Base-by-base conservation (phyloP, 306 rosid species). In the Vicia sativa region DNA sequence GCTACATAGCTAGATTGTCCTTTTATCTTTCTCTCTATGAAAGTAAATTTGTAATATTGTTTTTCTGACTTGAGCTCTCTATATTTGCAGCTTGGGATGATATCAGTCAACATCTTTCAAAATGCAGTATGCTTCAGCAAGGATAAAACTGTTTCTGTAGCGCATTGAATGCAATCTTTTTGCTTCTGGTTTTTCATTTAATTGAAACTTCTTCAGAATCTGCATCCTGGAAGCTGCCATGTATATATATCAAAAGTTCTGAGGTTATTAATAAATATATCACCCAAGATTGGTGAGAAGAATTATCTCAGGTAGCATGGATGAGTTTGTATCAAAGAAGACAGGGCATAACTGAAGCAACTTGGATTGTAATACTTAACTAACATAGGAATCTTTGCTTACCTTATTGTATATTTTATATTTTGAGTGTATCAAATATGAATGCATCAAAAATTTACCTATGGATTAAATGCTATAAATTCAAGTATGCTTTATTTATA, bases 21-120 rank as follows among this genome's bases (percentile, higher is more conserved):
- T 60, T 37, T 38, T 38, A 9, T 37, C 66, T 62, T 41, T 49
- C 19, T 48, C 19, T 59, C 44, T 37, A 26, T 42, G 16, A 8
- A 19, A 39, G 63, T 55, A 52, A 67, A 57, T 10, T 62, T 68
- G 34, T 42, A 25, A 56, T 53, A 57, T 46, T 44, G 45, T 25
- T 68, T 41, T 53, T 66, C 48, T 76, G 76, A 55, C 77, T 68
- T 77, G 70, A 65, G 55, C 45, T 16, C 53, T 62, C 53, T 62
- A 50, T 71, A 45, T 59, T 55, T 68, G 73, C 95, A 93, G 98
- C 87, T 37, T 90, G 93, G 96, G 69, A 74, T 55, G 96, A 88
- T 50, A 82, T 93, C 71, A 77, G 78, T 26, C 72, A 79, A 52
- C 83, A 14, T 55, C 97, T 93, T 80, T 82, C 80, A 16, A 86